Conservation (phyloP, 768 basidiomycete genomes). For the Suillus americanus region DNA sequence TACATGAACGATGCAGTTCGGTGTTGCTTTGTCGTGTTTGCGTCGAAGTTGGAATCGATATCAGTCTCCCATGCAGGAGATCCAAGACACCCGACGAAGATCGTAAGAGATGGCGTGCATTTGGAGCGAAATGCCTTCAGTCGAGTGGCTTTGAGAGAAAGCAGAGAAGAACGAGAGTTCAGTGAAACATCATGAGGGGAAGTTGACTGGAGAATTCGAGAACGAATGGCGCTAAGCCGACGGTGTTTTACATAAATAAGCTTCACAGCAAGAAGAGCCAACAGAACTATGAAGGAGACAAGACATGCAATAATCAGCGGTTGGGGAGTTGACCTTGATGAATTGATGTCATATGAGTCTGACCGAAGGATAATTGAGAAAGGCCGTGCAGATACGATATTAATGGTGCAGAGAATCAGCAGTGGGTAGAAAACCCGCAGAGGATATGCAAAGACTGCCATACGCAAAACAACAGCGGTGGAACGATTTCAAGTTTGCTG, state of each 20-base stretch:
- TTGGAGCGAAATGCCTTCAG: conserved; percentile 2
- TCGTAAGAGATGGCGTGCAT: conserved; percentile 8
- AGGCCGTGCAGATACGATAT: background rate
- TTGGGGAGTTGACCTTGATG: background rate
- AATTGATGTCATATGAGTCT: background rate
- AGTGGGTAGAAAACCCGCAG: background rate
- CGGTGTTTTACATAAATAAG: conserved; percentile 29
- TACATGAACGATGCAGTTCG: conserved; percentile 10
- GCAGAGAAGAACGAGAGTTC: conserved; percentile 2
- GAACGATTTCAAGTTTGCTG: background rate
- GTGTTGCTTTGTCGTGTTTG: conserved; percentile 7
- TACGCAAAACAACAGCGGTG: background rate
- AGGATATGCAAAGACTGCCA: background rate
- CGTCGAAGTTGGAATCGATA: conserved; percentile 16
- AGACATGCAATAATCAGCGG: conserved; percentile 17
- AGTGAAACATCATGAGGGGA: conserved; percentile 4
- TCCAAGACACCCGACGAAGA: conserved; percentile 30
- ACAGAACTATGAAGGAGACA: conserved; percentile 17
- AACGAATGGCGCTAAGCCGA: conserved; percentile 27
- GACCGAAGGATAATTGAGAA: background rate
- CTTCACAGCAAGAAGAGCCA: conserved; percentile 21
- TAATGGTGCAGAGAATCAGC: background rate
- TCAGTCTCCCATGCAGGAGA: conserved; percentile 32
- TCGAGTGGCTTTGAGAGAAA: conserved; percentile 3
- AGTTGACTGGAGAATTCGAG: conserved; percentile 5